Conservation (phyloP, 2,329 filamentous ascomycete species). For the Akanthomyces uredinophilus region DNA sequence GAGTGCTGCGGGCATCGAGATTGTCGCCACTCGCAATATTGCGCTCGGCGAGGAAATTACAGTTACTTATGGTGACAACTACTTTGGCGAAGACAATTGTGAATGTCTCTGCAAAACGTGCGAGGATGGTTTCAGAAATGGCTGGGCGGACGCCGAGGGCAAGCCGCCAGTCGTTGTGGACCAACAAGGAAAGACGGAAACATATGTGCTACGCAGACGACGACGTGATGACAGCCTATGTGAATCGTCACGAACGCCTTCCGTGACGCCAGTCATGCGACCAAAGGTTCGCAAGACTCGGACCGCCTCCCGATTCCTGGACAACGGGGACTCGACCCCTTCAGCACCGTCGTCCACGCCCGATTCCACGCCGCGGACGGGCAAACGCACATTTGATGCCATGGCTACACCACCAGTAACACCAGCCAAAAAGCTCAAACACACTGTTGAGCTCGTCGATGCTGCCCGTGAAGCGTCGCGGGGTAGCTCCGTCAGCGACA, state of each 20-base stretch:
- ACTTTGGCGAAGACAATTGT: conserved; percentile 92
- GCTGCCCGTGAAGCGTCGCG: conserved; percentile 29
- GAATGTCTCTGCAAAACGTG: conserved; percentile 91
- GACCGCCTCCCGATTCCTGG: conserved; percentile 26
- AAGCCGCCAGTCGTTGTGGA: conserved; percentile 45
- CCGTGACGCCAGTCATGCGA: conserved; percentile 51
- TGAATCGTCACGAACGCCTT: conserved; percentile 51
- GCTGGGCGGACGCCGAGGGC: conserved; percentile 62
- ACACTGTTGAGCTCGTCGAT: conserved; percentile 23
- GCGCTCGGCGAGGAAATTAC: conserved; percentile 90
- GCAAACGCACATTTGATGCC: conserved; percentile 38
- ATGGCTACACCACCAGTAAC: conserved; percentile 52
- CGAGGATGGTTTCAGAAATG: conserved; percentile 69
- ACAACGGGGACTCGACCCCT: conserved; percentile 23
- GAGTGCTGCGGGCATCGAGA: conserved; percentile 82
- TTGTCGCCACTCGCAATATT: conserved; percentile 78
- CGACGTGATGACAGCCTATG: conserved; percentile 46
- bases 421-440: conserved; percentile 46
- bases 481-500: conserved; percentile 32
- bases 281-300: conserved; percentile 42
- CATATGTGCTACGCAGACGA: conserved; percentile 53
- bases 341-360: conserved; percentile 25
- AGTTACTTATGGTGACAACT: conserved; percentile 90
- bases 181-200: conserved; percentile 38
- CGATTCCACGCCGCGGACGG: conserved; percentile 23